phyloP scores from a whole-genome alignment of 345 rosid species.

The Chamaenerion angustifolium region DNA sequence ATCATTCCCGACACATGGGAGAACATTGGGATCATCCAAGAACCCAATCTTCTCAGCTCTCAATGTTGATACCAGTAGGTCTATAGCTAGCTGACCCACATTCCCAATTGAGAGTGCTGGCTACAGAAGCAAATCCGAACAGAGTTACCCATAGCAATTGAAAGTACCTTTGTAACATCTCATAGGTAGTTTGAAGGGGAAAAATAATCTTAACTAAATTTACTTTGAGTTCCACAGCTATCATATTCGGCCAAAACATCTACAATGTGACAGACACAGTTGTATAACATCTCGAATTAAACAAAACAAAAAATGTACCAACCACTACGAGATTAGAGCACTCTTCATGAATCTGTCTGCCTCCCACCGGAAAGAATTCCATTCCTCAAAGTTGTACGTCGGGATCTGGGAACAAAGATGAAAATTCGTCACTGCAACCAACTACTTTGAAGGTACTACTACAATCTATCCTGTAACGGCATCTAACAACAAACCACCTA shows the following conservation, averaged over 20 bases:
- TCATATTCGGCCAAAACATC: not conserved
- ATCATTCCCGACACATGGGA: slow-evolving; percentile 86
- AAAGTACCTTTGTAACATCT: not conserved
- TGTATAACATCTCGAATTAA: not conserved
- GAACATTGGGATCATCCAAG: slow-evolving; percentile 58
- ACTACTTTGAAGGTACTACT: too few relatives aligned
- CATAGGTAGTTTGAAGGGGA: not conserved
- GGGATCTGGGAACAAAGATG: too few relatives aligned
- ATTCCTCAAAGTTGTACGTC: slow-evolving; percentile 9
- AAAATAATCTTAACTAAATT: not conserved
- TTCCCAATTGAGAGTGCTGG: slow-evolving; percentile 90
- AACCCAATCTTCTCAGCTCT: slow-evolving; percentile 60
- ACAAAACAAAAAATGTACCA: slow-evolving; percentile 3
- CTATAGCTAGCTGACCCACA: slow-evolving; percentile 83
- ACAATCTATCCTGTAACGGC: too few relatives aligned
- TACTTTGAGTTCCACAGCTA: too few relatives aligned
- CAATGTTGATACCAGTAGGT: slow-evolving; percentile 63
- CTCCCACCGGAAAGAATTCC: slow-evolving; percentile 61
- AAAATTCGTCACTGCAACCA: too few relatives aligned
- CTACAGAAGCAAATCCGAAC: slow-evolving; percentile 12
- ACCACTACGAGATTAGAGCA: slow-evolving; percentile 65
- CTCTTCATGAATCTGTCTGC: slow-evolving; percentile 29
- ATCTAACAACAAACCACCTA: too few relatives aligned
- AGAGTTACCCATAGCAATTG: too few relatives aligned
- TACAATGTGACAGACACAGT: not conserved